Conservation (phyloP, 2,329 filamentous ascomycete genomes). For the Sporothrix mexicana region DNA sequence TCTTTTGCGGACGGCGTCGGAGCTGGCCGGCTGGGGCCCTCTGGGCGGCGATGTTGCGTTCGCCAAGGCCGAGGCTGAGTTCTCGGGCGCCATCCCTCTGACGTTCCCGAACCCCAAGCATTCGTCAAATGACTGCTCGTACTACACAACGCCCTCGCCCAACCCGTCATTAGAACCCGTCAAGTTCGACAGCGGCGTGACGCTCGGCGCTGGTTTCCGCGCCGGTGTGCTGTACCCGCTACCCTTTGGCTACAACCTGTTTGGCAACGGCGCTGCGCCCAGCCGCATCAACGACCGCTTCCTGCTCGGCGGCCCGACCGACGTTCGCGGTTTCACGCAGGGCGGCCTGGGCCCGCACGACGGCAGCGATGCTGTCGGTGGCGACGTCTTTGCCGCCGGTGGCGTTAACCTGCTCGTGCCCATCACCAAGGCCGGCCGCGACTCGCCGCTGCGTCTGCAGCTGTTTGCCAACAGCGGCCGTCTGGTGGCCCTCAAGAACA, state of each 20-base stretch:
- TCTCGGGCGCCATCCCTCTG: slow-evolving; percentile 76
- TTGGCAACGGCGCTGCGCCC: slow-evolving; percentile 60
- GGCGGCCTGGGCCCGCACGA: slow-evolving; percentile 89
- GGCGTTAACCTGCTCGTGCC: slow-evolving; percentile 86
- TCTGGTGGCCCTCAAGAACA: slow-evolving; percentile 74
- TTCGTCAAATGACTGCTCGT: not conserved
- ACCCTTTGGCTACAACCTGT: slow-evolving; percentile 62
- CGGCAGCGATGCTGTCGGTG: slow-evolving; percentile 82
- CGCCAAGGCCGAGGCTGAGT: slow-evolving; percentile 86
- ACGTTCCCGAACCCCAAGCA: slow-evolving; percentile 58
- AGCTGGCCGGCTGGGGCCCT: slow-evolving; percentile 85
- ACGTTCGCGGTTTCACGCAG: slow-evolving; percentile 91
- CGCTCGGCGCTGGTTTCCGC: slow-evolving; percentile 80
- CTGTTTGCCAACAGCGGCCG: slow-evolving; percentile 90
- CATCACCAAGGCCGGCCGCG: slow-evolving; percentile 78
- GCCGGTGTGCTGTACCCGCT: slow-evolving; percentile 85
- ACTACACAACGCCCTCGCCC: not conserved
- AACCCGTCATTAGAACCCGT: slow-evolving; percentile 46
- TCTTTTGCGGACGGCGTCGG: slow-evolving; percentile 75
- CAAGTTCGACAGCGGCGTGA: slow-evolving; percentile 65
- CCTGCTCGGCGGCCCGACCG: slow-evolving; percentile 89
- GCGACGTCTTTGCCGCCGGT: slow-evolving; percentile 89
- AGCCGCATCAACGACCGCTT: slow-evolving; percentile 94
- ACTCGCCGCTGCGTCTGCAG: slow-evolving; percentile 85
- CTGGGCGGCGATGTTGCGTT: slow-evolving; percentile 91